phyloP scores from a whole-genome alignment of 345 rosid genomes.

The Syzygium jambos region DNA sequence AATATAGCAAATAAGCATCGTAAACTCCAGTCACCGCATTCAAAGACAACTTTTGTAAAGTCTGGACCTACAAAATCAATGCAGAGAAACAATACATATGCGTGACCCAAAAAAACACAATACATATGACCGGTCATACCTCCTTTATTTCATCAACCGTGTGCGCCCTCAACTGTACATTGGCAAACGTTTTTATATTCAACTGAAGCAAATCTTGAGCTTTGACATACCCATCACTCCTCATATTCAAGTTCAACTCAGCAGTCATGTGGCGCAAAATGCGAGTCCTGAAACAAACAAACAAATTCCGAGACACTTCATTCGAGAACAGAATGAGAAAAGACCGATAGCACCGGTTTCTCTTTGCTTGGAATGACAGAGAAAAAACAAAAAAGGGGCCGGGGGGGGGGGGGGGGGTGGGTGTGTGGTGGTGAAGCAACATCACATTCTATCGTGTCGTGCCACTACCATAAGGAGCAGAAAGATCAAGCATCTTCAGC shows the following conservation, averaged over 20 bases:
- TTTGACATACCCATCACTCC: conserved; percentile 75
- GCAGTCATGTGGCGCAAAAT: conserved; percentile 74
- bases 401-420: no score
- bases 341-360: not conserved
- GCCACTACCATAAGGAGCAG: not conserved
- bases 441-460: not conserved
- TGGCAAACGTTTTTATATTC: conserved; percentile 61
- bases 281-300: conserved; percentile 41
- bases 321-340: not conserved
- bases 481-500: not conserved
- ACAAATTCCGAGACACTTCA: not conserved
- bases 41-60: not conserved
- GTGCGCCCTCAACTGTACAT: conserved; percentile 57
- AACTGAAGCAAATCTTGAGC: conserved; percentile 64
- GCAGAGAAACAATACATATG: not conserved
- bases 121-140: conserved; percentile 25
- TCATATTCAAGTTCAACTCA: conserved; percentile 62
- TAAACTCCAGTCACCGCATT: not conserved
- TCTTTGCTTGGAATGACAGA: not conserved
- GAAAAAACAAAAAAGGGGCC: not conserved
- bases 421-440: no score
- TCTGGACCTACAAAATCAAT: not conserved
- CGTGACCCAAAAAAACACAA: not conserved
- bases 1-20: not conserved
- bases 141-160: conserved; percentile 68